phyloP scores from a whole-genome alignment of 352 stramenopile species.

The Pythium aphanidermatum region DNA sequence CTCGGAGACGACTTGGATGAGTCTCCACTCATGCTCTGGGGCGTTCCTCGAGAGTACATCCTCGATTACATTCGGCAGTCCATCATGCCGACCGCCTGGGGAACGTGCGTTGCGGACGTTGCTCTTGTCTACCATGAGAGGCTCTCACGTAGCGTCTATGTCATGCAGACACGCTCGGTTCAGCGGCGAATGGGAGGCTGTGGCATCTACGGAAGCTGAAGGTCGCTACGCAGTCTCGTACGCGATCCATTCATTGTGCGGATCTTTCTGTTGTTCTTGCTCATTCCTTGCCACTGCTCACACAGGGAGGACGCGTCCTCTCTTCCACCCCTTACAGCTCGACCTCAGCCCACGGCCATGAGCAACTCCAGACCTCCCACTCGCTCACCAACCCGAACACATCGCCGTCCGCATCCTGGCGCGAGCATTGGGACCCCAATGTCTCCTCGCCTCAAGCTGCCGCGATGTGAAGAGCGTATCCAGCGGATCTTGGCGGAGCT shows the following conservation, averaged over 20 bases:
- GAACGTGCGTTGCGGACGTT: conserved; percentile 36
- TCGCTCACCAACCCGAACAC: not conserved
- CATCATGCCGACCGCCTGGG: conserved; percentile 55
- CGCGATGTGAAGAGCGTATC: conserved; percentile 35
- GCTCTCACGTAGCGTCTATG: no score
- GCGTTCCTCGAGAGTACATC: conserved; percentile 60
- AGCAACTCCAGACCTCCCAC: no score
- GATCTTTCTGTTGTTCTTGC: no score
- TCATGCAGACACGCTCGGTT: conserved; percentile 23
- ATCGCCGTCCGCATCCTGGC: conserved; percentile 4
- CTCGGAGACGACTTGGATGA: conserved; percentile 3
- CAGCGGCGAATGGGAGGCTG: conserved; percentile 39
- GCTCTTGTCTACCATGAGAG: no score
- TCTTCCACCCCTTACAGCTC: conserved; percentile 8
- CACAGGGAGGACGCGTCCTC: conserved; percentile 7
- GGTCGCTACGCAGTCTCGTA: conserved; percentile 12
- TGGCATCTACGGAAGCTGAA: conserved; percentile 11
- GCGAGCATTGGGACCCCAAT: not conserved
- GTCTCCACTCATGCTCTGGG: conserved; percentile 51
- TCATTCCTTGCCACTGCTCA: not conserved
- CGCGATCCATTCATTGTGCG: no score
- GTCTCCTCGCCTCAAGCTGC: conserved; percentile 17
- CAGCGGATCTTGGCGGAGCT: conserved; percentile 46
- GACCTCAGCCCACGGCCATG: no score
- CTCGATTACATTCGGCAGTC: conserved; percentile 76